Conservation (phyloP, 2,329 filamentous ascomycete genomes). For the Decorospora gaudefroyi region DNA sequence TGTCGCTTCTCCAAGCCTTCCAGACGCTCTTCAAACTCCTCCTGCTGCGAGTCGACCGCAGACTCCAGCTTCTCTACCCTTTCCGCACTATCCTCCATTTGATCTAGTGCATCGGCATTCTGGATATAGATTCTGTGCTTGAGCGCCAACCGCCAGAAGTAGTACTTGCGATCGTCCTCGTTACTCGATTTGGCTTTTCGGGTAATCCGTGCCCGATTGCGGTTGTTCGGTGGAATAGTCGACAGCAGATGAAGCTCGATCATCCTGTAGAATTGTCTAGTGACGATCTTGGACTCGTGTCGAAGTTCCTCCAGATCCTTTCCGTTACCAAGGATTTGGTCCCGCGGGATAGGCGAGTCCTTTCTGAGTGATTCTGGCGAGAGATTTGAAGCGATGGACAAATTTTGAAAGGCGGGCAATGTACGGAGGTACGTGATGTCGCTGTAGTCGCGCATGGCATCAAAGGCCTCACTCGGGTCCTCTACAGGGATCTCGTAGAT, state of each 20-base stretch:
- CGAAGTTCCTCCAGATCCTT: slow-evolving; percentile 62
- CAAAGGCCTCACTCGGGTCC: slow-evolving; percentile 87
- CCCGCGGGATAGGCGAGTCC: slow-evolving; percentile 55
- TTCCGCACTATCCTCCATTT: slow-evolving; percentile 67
- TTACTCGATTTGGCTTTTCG: slow-evolving; percentile 55
- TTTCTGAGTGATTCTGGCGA: slow-evolving; percentile 58
- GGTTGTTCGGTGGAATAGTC: slow-evolving; percentile 58
- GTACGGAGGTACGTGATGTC: slow-evolving; percentile 69
- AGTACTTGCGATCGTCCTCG: slow-evolving; percentile 65
- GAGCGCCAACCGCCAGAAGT: slow-evolving; percentile 73
- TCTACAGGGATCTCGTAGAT: slow-evolving; percentile 88
- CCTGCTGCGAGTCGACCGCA: slow-evolving; percentile 68
- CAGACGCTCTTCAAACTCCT: slow-evolving; percentile 72
- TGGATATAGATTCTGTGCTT: slow-evolving; percentile 78
- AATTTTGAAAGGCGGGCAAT: slow-evolving; percentile 60
- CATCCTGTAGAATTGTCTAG: slow-evolving; percentile 74
- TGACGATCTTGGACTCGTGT: slow-evolving; percentile 69
- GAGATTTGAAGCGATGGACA: slow-evolving; percentile 59
- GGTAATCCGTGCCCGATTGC: slow-evolving; percentile 52
- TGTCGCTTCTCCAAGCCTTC: slow-evolving; percentile 51
- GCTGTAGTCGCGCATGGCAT: slow-evolving; percentile 75
- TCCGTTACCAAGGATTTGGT: slow-evolving; percentile 61
- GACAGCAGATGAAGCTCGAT: slow-evolving; percentile 74
- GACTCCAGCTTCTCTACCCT: slow-evolving; percentile 73
- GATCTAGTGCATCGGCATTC: slow-evolving; percentile 71